These are phyloP conservation scores for Quercus dentata DNA, from an alignment of 306 rosid genomes.

Conservation along the genomic window DNA sequence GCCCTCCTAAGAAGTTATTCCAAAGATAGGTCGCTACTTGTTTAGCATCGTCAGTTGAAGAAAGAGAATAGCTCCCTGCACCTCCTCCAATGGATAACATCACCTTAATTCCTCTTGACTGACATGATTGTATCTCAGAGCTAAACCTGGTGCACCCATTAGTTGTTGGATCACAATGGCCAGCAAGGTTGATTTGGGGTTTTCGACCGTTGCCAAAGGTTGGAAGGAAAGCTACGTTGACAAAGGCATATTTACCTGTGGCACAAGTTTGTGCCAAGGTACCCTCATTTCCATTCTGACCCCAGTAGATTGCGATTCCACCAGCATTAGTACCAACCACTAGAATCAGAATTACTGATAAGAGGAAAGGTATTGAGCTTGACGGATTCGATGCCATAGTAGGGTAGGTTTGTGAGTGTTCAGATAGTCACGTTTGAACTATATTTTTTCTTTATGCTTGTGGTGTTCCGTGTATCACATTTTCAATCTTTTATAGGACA, in stretches of 20 bases:
- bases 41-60: slow-evolving; percentile 44
- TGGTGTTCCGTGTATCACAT: no score
- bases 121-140: slow-evolving; percentile 40
- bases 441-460: no score
- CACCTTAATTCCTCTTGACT: slow-evolving; percentile 44
- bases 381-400: slow-evolving; percentile 26
- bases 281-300: slow-evolving; percentile 47
- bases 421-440: no score
- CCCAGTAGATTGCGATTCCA: slow-evolving; percentile 50
- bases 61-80: slow-evolving; percentile 44
- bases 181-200: slow-evolving; percentile 40
- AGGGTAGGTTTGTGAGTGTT: neutral
- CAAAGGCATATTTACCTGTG: slow-evolving; percentile 42
- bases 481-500: no score
- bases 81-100: slow-evolving; percentile 60
- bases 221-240: slow-evolving; percentile 41
- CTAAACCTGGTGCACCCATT: slow-evolving; percentile 37
- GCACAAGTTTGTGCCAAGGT: slow-evolving; percentile 49
- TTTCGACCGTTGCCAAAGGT: slow-evolving; percentile 49
- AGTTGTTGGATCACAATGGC: slow-evolving; percentile 47
- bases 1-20: slow-evolving; percentile 61
- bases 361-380: slow-evolving; percentile 17
- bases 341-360: slow-evolving; percentile 12
- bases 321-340: neutral
- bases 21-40: slow-evolving; percentile 50